phyloP scores from a whole-genome alignment of 208 protist genomes.

The Perkinsela sp. region DNA sequence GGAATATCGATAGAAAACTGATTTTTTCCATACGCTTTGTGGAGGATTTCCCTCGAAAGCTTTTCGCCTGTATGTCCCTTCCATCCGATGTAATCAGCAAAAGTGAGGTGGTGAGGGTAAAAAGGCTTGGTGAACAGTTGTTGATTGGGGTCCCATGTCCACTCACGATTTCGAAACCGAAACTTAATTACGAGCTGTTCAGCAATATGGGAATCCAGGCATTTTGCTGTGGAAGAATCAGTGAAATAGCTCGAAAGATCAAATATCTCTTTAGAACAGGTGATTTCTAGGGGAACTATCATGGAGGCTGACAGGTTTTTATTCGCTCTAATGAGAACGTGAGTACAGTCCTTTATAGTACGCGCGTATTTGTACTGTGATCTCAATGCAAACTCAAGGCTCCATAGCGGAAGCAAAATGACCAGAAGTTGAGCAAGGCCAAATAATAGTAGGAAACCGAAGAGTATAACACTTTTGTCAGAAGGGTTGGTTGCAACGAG shows the following conservation, averaged over 20 bases:
- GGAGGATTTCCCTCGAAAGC: constrained; percentile 12
- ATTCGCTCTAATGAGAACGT: background rate
- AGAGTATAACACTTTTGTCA: background rate
- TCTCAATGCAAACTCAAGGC: background rate
- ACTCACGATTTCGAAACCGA: constrained; percentile 61
- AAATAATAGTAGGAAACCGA: background rate
- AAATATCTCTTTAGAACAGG: too few species aligned
- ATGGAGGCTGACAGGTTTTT: background rate
- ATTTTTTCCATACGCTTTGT: constrained; percentile 44
- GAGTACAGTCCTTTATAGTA: background rate
- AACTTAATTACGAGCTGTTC: constrained; percentile 15
- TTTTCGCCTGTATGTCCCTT: constrained; percentile 16
- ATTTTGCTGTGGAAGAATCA: too few species aligned
- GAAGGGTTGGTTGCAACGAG: background rate
- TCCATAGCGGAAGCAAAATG: background rate
- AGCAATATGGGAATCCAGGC: too few species aligned
- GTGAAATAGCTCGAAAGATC: too few species aligned
- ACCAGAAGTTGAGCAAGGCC: background rate
- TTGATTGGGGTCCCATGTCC: constrained; percentile 27
- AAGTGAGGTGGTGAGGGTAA: constrained; percentile 34
- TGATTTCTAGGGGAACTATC: background rate
- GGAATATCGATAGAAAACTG: constrained; percentile 75
- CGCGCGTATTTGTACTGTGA: background rate
- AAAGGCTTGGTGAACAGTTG: constrained; percentile 39
- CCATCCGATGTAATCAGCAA: constrained; percentile 36